These are phyloP conservation scores for Mortierella sp. DNA, from an alignment of 371 early-diverging fungal species.

Conservation along the genomic window DNA sequence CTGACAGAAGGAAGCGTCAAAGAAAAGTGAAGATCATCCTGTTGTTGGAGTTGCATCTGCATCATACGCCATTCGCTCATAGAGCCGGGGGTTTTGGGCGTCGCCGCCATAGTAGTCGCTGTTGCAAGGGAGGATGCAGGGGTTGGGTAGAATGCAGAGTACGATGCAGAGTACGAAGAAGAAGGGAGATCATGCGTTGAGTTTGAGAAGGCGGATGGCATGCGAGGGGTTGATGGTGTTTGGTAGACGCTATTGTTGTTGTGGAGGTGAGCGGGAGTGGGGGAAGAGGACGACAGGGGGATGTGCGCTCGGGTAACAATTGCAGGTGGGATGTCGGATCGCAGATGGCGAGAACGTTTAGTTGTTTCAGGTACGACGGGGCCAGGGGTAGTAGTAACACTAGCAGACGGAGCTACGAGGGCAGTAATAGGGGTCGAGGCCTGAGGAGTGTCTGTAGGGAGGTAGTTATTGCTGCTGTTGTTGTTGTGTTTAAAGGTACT, in stretches of 20 bases:
- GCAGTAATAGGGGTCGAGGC: neutral
- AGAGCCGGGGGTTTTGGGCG: conserved; percentile 31
- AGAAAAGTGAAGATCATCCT: conserved; percentile 39
- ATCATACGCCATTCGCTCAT: conserved; percentile 56
- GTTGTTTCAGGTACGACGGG: conserved; percentile 20
- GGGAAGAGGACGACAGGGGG: neutral
- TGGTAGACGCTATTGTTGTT: conserved; percentile 19
- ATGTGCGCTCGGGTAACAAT: conserved; percentile 33
- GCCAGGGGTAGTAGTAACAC: neutral
- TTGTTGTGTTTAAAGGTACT: neutral
- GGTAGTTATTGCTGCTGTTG: neutral
- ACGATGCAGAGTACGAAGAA: conserved; percentile 1
- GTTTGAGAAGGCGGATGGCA: conserved; percentile 14
- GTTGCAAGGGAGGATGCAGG: conserved; percentile 17
- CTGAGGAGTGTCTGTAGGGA: neutral
- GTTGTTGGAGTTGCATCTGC: conserved; percentile 47
- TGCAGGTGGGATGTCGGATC: conserved; percentile 30
- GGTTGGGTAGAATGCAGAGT: conserved; percentile 11
- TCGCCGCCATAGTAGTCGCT: conserved; percentile 8
- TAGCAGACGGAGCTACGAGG: neutral
- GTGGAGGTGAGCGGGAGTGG: conserved; percentile 12
- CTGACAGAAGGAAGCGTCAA: conserved; percentile 18
- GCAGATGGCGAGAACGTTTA: conserved; percentile 10
- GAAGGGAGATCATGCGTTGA: neutral
- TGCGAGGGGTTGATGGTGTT: conserved; percentile 22